phyloP scores from a whole-genome alignment of 805 yeast genomes.

The Metschnikowia vanudenii region DNA sequence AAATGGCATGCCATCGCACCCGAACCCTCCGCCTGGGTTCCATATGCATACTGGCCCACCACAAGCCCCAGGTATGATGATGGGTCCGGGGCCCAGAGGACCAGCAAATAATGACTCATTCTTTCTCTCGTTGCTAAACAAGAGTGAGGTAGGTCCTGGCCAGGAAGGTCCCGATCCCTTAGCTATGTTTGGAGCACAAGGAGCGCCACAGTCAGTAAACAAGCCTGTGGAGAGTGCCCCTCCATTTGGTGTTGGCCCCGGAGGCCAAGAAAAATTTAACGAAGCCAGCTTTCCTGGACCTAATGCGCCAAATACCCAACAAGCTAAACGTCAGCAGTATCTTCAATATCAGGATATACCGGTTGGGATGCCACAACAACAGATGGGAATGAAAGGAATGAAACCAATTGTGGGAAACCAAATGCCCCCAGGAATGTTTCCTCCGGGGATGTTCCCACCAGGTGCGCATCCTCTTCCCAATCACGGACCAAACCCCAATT shows the following conservation, averaged over 20 bases:
- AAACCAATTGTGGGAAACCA: constrained; percentile 5
- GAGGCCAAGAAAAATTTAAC: not conserved
- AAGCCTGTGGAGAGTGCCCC: not conserved
- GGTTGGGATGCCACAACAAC: constrained; percentile 5
- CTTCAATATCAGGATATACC: constrained; percentile 4
- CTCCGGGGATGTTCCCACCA: constrained; percentile 38
- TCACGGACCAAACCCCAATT: constrained; percentile 8
- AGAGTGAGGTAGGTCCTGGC: constrained; percentile 21
- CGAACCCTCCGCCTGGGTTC: constrained; percentile 7
- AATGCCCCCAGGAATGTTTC: constrained; percentile 21
- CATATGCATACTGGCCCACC: constrained; percentile 6
- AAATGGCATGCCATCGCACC: not conserved
- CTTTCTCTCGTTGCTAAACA: constrained; percentile 47
- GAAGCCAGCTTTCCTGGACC: not conserved
- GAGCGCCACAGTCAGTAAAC: not conserved
- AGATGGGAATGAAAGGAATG: constrained; percentile 9
- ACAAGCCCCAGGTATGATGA: constrained; percentile 5
- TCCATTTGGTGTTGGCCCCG: not conserved
- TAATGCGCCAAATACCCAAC: constrained; percentile 1
- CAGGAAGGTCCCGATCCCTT: not conserved
- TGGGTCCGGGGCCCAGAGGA: constrained; percentile 5
- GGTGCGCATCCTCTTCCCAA: constrained; percentile 18
- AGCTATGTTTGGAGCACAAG: not conserved
- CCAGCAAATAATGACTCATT: constrained; percentile 39
- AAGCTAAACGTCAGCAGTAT: constrained; percentile 1